These are phyloP conservation scores for Leccinum subrobustum DNA, from an alignment of 1,284 basidiomycete genomes.

Conservation along the genomic window DNA sequence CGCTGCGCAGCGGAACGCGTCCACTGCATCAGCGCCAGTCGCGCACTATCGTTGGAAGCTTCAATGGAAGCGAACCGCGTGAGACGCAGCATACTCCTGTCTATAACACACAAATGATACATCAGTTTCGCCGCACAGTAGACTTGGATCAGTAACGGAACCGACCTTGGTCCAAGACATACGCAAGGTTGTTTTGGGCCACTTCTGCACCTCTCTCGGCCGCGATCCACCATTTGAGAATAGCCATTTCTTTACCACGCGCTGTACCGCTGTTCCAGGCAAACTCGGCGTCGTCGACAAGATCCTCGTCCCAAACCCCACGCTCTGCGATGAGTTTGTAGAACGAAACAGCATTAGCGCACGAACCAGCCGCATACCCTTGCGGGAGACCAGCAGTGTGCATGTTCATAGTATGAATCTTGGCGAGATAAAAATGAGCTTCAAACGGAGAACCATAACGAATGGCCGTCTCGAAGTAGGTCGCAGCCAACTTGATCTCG, in stretches of 20 bases:
- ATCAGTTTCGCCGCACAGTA: background rate
- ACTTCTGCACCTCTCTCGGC: conserved; percentile 91
- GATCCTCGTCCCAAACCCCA: conserved; percentile 84
- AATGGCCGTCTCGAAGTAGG: conserved; percentile 80
- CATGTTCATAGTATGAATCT: conserved; percentile 66
- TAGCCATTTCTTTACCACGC: conserved; percentile 65
- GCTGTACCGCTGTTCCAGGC: conserved; percentile 76
- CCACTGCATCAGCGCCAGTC: conserved; percentile 89
- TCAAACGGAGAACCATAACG: conserved; percentile 88
- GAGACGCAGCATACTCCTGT: conserved; percentile 69
- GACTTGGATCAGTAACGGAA: conserved; percentile 4
- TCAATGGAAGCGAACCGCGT: conserved; percentile 67
- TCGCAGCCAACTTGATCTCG: conserved; percentile 61
- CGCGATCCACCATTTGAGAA: conserved; percentile 92
- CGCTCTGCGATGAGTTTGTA: conserved; percentile 89
- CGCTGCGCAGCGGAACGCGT: conserved; percentile 90
- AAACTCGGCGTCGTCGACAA: conserved; percentile 80
- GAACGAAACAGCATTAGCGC: conserved; percentile 84
- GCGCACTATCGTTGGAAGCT: conserved; percentile 76
- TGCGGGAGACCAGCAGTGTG: conserved; percentile 40
- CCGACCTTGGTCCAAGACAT: conserved; percentile 85
- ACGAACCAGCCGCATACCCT: conserved; percentile 62
- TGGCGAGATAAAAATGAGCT: conserved; percentile 88
- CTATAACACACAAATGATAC: conserved; percentile 37
- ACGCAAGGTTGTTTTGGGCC: conserved; percentile 96